These are phyloP conservation scores for Ophiocordyceps robertsii DNA, from an alignment of 2,329 filamentous ascomycete species.

Conservation along the genomic window DNA sequence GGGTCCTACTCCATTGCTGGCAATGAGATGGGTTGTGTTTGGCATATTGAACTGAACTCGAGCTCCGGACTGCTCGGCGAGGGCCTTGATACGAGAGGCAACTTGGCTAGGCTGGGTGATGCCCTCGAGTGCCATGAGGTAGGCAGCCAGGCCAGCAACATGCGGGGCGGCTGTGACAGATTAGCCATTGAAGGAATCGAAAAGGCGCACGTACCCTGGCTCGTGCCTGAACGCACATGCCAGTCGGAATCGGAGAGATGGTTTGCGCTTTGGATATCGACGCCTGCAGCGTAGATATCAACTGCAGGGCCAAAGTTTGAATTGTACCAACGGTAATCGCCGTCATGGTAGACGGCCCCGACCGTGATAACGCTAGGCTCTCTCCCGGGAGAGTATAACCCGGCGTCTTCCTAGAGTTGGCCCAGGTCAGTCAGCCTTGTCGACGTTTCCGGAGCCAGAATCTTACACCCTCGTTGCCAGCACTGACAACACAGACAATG, in stretches of 20 bases:
- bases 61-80: neutral
- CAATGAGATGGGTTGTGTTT: neutral
- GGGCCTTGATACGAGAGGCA: constrained; percentile 19
- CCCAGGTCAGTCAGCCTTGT: neutral
- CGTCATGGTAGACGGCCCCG: constrained; percentile 27
- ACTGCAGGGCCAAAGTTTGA: constrained; percentile 35
- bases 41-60: neutral
- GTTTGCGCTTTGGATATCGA: constrained; percentile 17
- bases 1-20: neutral
- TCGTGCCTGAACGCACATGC: constrained; percentile 29
- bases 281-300: constrained; percentile 39
- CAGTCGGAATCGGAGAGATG: neutral
- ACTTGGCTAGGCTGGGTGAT: constrained; percentile 26
- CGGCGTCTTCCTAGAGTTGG: constrained; percentile 9
- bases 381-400: constrained; percentile 29
- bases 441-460: neutral
- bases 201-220: constrained; percentile 19
- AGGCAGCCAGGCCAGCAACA: constrained; percentile 42
- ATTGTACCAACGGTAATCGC: constrained; percentile 21
- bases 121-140: constrained; percentile 32
- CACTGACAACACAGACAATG: constrained; percentile 39
- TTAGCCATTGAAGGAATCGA: no score
- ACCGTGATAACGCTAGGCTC: constrained; percentile 36
- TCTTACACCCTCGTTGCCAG: constrained; percentile 30
- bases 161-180: constrained; percentile 45